A percentile compares a stretch with the other conserved stretches of the same genome.
Evolutionary conservation across 2,329 filamentous ascomycete species (phyloP).

Genomic region (Penicillium sp.): DNA sequence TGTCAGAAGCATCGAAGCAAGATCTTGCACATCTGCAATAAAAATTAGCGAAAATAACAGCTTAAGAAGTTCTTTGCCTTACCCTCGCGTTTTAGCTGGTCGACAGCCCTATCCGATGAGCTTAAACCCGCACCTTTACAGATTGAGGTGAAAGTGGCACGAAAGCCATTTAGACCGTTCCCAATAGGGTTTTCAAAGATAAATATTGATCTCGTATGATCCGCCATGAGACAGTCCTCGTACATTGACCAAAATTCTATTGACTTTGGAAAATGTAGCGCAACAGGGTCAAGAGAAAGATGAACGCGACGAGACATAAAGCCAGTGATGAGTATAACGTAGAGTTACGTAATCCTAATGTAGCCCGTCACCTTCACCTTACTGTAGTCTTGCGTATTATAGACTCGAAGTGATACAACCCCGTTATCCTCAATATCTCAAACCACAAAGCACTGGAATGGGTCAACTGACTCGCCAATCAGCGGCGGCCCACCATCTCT

Average conservation of each 20-base stretch:
- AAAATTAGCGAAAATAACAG: constrained; percentile 3
- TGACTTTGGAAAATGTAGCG: not conserved
- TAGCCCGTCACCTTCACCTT: too few species aligned
- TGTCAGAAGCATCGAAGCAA: constrained; percentile 3
- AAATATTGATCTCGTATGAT: constrained; percentile 3
- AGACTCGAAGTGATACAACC: too few species aligned
- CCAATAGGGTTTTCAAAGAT: constrained; percentile 6
- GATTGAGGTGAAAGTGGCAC: constrained; percentile 4
- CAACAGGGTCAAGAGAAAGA: too few species aligned
- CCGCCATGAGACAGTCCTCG: constrained; percentile 1
- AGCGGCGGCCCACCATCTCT: too few species aligned
- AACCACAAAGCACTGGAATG: too few species aligned
- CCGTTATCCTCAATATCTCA: too few species aligned
- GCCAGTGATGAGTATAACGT: too few species aligned
- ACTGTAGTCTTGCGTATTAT: too few species aligned
- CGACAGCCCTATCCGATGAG: constrained; percentile 2
- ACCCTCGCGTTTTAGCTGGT: constrained; percentile 4
- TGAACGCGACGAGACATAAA: too few species aligned
- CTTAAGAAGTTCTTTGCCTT: not conserved
- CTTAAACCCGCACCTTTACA: constrained; percentile 4
- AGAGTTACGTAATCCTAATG: too few species aligned
- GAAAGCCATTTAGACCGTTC: constrained; percentile 3
- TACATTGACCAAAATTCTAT: not conserved
- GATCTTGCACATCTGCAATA: constrained; percentile 2
- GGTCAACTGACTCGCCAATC: too few species aligned